These are phyloP conservation scores for Aspergillus piperis DNA, from an alignment of 2,329 filamentous ascomycete genomes.

Conservation along the genomic window DNA sequence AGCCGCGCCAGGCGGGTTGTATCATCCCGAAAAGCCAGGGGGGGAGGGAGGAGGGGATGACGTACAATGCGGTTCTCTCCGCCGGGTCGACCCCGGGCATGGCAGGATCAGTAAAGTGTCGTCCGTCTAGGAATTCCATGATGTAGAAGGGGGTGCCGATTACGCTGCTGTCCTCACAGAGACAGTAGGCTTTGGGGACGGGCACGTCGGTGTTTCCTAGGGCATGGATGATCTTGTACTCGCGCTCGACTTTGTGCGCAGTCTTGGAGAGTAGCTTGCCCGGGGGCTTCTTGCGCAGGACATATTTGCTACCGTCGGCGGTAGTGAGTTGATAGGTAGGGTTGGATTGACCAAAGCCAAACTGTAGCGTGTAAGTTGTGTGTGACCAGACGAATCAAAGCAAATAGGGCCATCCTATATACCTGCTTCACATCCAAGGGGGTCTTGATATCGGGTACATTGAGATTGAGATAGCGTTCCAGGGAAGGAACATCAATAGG, in stretches of 20 bases:
- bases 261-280: conserved; percentile 89
- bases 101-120: conserved; percentile 86
- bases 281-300: conserved; percentile 97
- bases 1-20: not conserved
- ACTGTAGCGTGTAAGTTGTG: conserved; percentile 55
- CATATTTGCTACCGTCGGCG: conserved; percentile 69
- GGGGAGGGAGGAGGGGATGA: conserved; percentile 6
- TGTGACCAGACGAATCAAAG: not conserved
- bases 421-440: conserved; percentile 91
- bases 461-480: conserved; percentile 71
- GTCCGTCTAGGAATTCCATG: conserved; percentile 92
- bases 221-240: conserved; percentile 87
- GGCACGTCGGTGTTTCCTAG: conserved; percentile 78
- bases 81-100: conserved; percentile 70
- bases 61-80: conserved; percentile 71
- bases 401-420: conserved; percentile 24
- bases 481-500: conserved; percentile 81
- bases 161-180: conserved; percentile 79
- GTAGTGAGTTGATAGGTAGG: conserved; percentile 91
- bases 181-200: conserved; percentile 77
- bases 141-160: conserved; percentile 94
- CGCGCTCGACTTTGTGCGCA: conserved; percentile 93
- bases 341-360: conserved; percentile 96
- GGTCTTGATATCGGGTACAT: conserved; percentile 80
- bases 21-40: no score